phyloP scores from a whole-genome alignment of 2,329 filamentous ascomycete genomes.

The Aquanectria penicillioides region DNA sequence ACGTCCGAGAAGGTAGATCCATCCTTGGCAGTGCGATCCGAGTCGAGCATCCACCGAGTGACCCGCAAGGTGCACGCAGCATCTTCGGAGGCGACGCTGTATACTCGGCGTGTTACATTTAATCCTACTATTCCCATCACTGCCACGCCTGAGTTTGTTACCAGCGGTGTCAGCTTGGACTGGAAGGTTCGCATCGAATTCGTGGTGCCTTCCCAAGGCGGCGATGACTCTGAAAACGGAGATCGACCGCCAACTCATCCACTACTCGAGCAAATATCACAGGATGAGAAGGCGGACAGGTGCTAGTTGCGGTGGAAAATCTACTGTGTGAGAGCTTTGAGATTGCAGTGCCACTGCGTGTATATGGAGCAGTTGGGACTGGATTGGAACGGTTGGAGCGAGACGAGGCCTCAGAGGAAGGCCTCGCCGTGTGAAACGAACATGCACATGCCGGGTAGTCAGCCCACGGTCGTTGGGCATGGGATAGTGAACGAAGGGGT shows the following conservation, averaged over 20 bases:
- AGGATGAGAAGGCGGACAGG: conserved; percentile 77
- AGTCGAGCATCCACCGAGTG: conserved; percentile 85
- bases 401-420: conserved; percentile 63
- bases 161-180: conserved; percentile 84
- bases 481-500: conserved; percentile 15
- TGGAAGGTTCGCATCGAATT: conserved; percentile 95
- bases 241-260: conserved; percentile 47
- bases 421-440: conserved; percentile 49
- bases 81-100: conserved; percentile 84
- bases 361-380: conserved; percentile 74
- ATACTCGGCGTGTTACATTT: conserved; percentile 81
- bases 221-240: conserved; percentile 30
- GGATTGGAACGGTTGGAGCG: conserved; percentile 66
- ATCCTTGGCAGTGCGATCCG: conserved; percentile 83
- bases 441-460: background rate
- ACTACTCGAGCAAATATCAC: conserved; percentile 81
- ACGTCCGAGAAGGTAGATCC: conserved; percentile 85
- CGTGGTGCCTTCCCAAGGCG: conserved; percentile 73
- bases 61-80: conserved; percentile 84
- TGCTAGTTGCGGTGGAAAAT: conserved; percentile 81
- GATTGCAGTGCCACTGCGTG: conserved; percentile 82
- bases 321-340: conserved; percentile 90
- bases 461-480: conserved; percentile 1
- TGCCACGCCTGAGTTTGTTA: conserved; percentile 92
- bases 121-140: conserved; percentile 82